Conservation (phyloP, 176 grass and related monocot species). For the Eleusine coracana region DNA sequence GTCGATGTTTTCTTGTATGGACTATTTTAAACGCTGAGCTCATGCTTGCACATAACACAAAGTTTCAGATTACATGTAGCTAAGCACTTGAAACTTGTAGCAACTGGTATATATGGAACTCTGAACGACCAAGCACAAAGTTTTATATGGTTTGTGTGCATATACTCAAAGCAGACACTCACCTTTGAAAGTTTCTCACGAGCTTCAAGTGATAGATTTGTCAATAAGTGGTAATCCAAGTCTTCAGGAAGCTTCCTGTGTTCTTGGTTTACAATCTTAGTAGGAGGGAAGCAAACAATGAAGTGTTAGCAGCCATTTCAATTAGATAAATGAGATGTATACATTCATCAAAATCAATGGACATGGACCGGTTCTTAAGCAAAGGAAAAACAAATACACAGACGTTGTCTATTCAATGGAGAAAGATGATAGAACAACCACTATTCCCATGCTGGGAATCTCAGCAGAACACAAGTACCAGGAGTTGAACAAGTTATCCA, state of each 20-base stretch:
- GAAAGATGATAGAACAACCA: too few species aligned
- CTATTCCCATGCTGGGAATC: too few species aligned
- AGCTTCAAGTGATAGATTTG: constrained; percentile 85
- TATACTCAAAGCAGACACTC: constrained; percentile 1
- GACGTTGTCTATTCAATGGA: constrained; percentile 2
- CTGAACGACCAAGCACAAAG: background rate
- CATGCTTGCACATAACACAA: background rate
- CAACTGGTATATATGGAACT: background rate
- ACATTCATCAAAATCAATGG: constrained; percentile 23
- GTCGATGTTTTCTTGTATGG: background rate
- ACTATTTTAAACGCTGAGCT: background rate
- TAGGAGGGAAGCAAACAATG: background rate
- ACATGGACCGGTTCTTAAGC: background rate
- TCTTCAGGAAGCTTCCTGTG: constrained; percentile 87
- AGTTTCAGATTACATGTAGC: background rate
- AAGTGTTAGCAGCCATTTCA: background rate
- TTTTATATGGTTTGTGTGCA: background rate
- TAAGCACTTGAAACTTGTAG: background rate
- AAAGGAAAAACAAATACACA: background rate
- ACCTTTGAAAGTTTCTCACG: constrained; percentile 99
- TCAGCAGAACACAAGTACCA: too few species aligned
- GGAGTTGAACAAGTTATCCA: too few species aligned
- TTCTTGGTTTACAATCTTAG: constrained; percentile 92
- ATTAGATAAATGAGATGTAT: constrained; percentile 28
- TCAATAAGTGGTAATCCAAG: constrained; percentile 91